phyloP scores from a whole-genome alignment of 768 basidiomycete genomes.

The Crucibulum laeve region DNA sequence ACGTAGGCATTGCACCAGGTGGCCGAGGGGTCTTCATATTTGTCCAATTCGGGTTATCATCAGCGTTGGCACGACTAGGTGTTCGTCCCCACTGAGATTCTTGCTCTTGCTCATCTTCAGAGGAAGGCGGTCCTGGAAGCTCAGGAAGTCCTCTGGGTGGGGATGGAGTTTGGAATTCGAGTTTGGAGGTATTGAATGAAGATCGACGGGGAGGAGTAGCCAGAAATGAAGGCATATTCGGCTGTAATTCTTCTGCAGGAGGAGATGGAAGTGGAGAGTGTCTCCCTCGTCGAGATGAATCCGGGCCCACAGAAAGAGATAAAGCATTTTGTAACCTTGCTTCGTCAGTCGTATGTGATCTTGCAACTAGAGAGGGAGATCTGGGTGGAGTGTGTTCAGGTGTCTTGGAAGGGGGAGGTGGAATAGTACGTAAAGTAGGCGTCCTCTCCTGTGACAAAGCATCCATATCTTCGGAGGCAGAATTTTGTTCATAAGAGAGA shows the following conservation, averaged over 20 bases:
- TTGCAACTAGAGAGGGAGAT: neutral
- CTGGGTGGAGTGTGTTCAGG: neutral
- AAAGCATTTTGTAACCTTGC: neutral
- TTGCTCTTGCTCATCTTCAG: constrained; percentile 13
- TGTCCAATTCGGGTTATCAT: constrained; percentile 12
- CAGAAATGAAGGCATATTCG: constrained; percentile 6
- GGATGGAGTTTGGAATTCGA: constrained; percentile 58
- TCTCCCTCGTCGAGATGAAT: neutral
- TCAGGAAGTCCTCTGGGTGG: constrained; percentile 61
- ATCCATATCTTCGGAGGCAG: constrained; percentile 5
- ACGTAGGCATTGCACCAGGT: constrained; percentile 23
- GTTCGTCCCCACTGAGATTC: constrained; percentile 4
- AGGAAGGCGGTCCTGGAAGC: constrained; percentile 60
- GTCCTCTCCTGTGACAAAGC: constrained; percentile 17
- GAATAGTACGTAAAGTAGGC: constrained; percentile 13
- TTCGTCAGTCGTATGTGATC: neutral
- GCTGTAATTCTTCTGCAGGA: constrained; percentile 9
- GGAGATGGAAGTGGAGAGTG: constrained; percentile 8
- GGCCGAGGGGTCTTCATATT: constrained; percentile 37
- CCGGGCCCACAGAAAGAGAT: neutral
- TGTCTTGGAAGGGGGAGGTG: constrained; percentile 6
- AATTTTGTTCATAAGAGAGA: neutral
- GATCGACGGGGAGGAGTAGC: constrained; percentile 14
- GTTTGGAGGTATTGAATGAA: constrained; percentile 34
- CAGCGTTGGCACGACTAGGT: neutral